Evolutionary conservation across 2,329 filamentous ascomycete species (phyloP).

Genomic region (Neonectria faginata): DNA sequence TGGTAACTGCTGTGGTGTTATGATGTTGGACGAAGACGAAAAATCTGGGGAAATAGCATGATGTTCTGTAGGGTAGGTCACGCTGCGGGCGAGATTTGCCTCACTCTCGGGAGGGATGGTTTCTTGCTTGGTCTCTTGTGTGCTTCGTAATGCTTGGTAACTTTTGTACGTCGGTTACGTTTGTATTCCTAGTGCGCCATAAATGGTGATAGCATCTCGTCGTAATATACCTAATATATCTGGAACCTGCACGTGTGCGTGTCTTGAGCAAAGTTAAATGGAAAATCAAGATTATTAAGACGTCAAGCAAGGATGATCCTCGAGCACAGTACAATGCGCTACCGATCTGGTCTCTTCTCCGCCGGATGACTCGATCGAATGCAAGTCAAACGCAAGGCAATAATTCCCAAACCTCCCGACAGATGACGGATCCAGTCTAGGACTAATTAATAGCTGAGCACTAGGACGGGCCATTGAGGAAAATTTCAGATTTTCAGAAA

Average conservation of each 20-base stretch:
- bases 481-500: not conserved
- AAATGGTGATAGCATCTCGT: too few relatives aligned
- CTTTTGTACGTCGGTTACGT: not conserved
- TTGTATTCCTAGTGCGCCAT: not conserved
- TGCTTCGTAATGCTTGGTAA: not conserved
- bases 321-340: not conserved
- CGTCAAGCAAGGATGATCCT: not conserved
- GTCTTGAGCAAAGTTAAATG: not conserved
- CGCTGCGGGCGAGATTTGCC: not conserved
- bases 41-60: not conserved
- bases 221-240: too few relatives aligned
- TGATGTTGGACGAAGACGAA: not conserved
- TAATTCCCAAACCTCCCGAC: not conserved
- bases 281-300: not conserved
- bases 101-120: not conserved
- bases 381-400: not conserved
- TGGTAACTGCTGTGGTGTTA: not conserved
- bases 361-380: not conserved
- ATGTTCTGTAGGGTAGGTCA: slow-evolving; percentile 15
- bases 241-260: not conserved
- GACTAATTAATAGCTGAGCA: not conserved
- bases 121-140: not conserved
- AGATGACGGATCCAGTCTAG: not conserved
- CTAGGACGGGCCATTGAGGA: not conserved
- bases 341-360: not conserved